Conservation (phyloP, 2,329 filamentous ascomycete genomes). For the Orbilia ellipsospora region DNA sequence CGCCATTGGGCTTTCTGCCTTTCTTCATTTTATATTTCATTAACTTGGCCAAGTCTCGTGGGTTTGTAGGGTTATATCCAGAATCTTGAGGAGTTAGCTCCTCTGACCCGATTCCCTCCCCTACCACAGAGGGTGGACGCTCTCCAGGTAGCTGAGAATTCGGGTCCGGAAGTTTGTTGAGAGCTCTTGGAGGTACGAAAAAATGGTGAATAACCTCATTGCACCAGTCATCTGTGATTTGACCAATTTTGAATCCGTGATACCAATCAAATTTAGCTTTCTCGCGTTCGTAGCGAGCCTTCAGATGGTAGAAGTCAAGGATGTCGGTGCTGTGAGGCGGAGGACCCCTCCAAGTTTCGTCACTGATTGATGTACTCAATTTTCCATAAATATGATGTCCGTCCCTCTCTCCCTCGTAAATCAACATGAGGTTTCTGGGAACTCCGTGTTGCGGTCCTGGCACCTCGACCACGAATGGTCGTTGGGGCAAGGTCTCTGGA, state of each 20-base stretch:
- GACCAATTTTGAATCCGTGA: background rate
- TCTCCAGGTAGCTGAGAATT: no score
- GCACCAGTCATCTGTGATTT: background rate
- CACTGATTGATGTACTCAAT: background rate
- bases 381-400: background rate
- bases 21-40: no score
- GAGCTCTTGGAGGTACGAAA: no score
- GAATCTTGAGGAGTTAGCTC: no score
- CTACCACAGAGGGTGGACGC: no score
- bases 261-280: background rate
- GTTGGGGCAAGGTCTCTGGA: background rate
- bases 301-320: background rate
- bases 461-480: constrained; percentile 1
- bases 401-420: constrained; percentile 1
- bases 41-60: no score
- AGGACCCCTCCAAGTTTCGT: no score
- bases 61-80: no score
- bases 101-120: no score
- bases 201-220: background rate
- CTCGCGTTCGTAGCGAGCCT: background rate
- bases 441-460: background rate
- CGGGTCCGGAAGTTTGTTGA: no score
- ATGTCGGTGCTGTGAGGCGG: no score
- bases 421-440: background rate
- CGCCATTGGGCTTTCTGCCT: no score